Evolutionary conservation across 768 basidiomycete species (phyloP), one percentile per base, ranked within the genome.

Genomic region (Mycena pura): DNA sequence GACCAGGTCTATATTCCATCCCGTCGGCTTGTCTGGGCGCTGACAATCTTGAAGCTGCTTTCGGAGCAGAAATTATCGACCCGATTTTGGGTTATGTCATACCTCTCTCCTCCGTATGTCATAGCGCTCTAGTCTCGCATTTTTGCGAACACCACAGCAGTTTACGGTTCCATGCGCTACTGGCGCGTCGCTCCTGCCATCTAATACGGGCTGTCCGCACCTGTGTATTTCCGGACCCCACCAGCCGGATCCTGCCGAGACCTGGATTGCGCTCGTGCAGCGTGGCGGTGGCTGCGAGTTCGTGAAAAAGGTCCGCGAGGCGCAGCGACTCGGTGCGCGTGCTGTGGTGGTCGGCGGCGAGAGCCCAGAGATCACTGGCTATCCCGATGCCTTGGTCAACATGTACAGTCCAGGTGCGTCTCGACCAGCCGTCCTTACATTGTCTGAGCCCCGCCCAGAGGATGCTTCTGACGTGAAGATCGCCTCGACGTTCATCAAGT

Each of bases 271-370:
- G 0, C 83, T 98, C 48, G 89, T 97, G 0, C 91, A 96, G 73
- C 81, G 96, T 28, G 64, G 64, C 46, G 62, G 62, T 2, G 77
- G 86, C 51, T 99, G 96, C 73, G 88, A 94, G 59, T 99, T 99
- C 71, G 89, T 92, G 11, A 89, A 88, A 69, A 99, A 99, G 80
- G 93, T 88, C 34, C 77, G 89, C 46, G 86, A 87, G 66, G 90
- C 88, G 7, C 84, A 87, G 70, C 72, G 81, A 41, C 77, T 93
- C 21, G 95, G 95, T 10, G 95, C 96, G 6, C 85, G 80, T 67
- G 96, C 89, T 5, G 89, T 97, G 44, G 88, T 99, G n/a, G 93
- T 99, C 8, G 96, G 96, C 34, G 96, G 96, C 32, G 83, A 88
- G 65, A 80, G 88, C 67, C 88, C 88, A 19, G 84, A 82, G 19